Evolutionary conservation across 345 rosid genomes (phyloP), one percentile per base, ranked within the genome.

Genomic region (Iberis pinnata): DNA sequence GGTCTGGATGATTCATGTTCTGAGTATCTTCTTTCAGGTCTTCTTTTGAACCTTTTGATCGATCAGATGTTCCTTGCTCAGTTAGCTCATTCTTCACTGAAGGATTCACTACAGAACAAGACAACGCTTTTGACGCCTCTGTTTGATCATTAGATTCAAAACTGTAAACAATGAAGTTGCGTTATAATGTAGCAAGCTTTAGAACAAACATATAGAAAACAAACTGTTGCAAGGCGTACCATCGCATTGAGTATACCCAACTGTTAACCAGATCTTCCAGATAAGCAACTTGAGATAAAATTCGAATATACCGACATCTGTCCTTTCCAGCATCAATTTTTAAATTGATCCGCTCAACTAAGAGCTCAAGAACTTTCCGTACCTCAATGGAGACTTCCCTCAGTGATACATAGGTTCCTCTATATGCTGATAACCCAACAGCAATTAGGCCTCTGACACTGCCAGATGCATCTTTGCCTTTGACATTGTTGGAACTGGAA

Each of bases 281-380:
- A 70, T 78, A 85, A 27, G 98, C 95, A 64, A 88, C 95, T 78
- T 88, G 95, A 14, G 96, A 92, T 39, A 92, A 69, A 49, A 92
- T 74, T 51, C 84, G 83, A 45, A 78, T 54, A 70, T 79, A 92
- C 40, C 62, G 84, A 63, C 77, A 74, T 73, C 78, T 73, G 63
- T 92, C 88, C 71, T 88, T 88, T 36, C 98, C 96, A 57, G 82
- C 81, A 57, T 76, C 77, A 65, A 88, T 68, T 79, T 85, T 88
- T 26, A 69, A 69, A 64, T 72, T 88, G 40, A 92, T 74, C 80
- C 76, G 69, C 64, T 66, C 75, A 58, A 92, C 89, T 40, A 92
- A 70, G 60, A 85, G 84, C 80, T 88, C 93, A 50, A 92, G 95
- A 64, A 88, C 95, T 76, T 75, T 69, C 65, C 98, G 73, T 51